A percentile compares a stretch with the other conserved stretches of the same genome.
phyloP scores from a whole-genome alignment of 2,329 filamentous ascomycete genomes.

The Fusarium phyllophilum region DNA sequence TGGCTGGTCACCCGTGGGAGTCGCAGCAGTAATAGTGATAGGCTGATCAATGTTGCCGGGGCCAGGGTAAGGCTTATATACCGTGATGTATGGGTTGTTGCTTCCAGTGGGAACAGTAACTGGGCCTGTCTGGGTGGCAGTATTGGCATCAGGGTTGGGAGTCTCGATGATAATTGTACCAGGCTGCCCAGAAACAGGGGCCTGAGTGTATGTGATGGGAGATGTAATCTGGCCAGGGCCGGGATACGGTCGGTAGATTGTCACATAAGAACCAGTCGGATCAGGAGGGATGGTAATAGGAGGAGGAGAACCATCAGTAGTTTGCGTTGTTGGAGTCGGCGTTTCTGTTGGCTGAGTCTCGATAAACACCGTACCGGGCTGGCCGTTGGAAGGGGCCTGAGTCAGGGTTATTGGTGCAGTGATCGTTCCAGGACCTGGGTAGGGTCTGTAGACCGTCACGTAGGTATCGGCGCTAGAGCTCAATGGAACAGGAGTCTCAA shows the following conservation, averaged over 20 bases:
- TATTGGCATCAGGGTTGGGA: conserved; percentile 21
- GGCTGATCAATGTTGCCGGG: conserved; percentile 30
- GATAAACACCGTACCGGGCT: conserved; percentile 33
- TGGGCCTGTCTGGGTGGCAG: conserved; percentile 15
- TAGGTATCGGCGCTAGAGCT: conserved; percentile 22
- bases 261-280: conserved; percentile 26
- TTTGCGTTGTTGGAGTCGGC: background rate
- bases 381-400: conserved; percentile 23
- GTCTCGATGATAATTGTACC: conserved; percentile 34
- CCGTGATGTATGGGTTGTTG: conserved; percentile 27
- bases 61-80: conserved; percentile 28
- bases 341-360: conserved; percentile 20
- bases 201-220: conserved; percentile 21
- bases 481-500: conserved; percentile 25
- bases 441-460: conserved; percentile 30
- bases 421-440: conserved; percentile 29
- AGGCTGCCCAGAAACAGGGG: conserved; percentile 19
- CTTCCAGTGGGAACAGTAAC: conserved; percentile 16
- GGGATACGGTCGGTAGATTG: conserved; percentile 25
- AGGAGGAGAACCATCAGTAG: background rate
- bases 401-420: conserved; percentile 31
- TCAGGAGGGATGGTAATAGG: conserved; percentile 24
- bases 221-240: conserved; percentile 22
- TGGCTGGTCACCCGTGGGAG: conserved; percentile 18
- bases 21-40: conserved; percentile 24